Percentiles rank a stretch among this genome's conserved stretches.
These are phyloP conservation scores for Backusella tuberculispora DNA, from an alignment of 192 early-diverging fungal genomes.

Conservation along the genomic window DNA sequence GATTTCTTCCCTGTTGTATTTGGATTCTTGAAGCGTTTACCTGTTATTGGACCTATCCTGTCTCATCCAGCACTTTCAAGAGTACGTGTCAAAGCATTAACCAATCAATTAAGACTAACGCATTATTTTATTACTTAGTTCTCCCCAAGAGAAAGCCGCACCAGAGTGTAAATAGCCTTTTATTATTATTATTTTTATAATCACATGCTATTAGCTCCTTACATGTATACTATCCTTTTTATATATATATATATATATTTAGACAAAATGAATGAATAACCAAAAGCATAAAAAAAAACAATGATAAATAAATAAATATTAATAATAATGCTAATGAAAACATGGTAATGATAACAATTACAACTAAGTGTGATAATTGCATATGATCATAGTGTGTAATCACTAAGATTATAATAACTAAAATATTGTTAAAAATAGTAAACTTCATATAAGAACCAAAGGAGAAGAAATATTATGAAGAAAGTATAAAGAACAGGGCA, in stretches of 20 bases:
- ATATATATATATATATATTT: not conserved
- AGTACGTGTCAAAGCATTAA: slow-evolving; percentile 39
- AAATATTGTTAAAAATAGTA: too few relatives aligned
- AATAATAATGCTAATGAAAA: too few relatives aligned
- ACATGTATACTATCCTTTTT: slow-evolving; percentile 1
- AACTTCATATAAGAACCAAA: too few relatives aligned
- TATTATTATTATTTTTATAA: slow-evolving; percentile 10
- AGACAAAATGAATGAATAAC: not conserved
- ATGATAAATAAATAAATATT: too few relatives aligned
- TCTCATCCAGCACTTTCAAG: slow-evolving; percentile 84
- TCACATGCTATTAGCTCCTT: slow-evolving; percentile 13
- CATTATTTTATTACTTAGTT: slow-evolving; percentile 14
- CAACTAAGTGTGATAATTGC: too few relatives aligned
- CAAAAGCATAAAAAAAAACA: too few relatives aligned
- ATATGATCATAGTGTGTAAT: too few relatives aligned
- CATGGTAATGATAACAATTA: too few relatives aligned
- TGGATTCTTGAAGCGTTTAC: slow-evolving; percentile 84
- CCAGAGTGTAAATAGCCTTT: slow-evolving; percentile 29
- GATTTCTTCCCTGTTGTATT: slow-evolving; percentile 97
- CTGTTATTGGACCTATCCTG: slow-evolving; percentile 87
- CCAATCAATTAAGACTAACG: not conserved
- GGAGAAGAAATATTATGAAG: too few relatives aligned
- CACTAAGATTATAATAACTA: too few relatives aligned
- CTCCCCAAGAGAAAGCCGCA: slow-evolving; percentile 36
- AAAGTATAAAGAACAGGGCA: too few relatives aligned